Percentiles rank a stretch among this genome's conserved stretches.
These are phyloP conservation scores for Diaporthe citri DNA, from an alignment of 2,329 filamentous ascomycete genomes.

Conservation along the genomic window DNA sequence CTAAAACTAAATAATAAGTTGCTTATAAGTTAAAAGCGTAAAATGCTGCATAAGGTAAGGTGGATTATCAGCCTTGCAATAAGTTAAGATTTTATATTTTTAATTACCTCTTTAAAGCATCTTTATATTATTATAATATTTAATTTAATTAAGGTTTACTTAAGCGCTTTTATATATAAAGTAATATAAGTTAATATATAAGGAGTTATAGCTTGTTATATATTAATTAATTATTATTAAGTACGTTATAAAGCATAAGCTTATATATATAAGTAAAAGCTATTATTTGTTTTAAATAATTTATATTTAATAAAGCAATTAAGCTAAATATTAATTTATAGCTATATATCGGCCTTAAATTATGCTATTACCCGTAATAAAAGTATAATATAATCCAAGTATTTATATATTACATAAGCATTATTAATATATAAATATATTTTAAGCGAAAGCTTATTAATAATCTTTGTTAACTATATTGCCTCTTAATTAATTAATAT, in stretches of 20 bases:
- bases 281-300: background rate
- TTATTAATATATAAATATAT: background rate
- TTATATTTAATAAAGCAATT: constrained; percentile 13
- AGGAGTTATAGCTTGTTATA: background rate
- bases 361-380: background rate
- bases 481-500: background rate
- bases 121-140: background rate
- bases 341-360: background rate
- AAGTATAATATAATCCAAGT: background rate
- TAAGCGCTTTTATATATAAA: background rate
- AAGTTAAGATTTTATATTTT: background rate
- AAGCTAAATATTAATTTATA: background rate
- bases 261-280: background rate
- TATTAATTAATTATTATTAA: background rate
- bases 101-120: background rate
- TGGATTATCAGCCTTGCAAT: background rate
- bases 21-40: background rate
- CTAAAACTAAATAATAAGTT: background rate
- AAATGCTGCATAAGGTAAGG: background rate
- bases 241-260: background rate
- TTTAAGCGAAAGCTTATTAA: background rate
- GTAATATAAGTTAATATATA: background rate
- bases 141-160: background rate
- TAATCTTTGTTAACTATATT: background rate
- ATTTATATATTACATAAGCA: background rate